Evolutionary conservation across 1,284 basidiomycete genomes (phyloP), one percentile per base, ranked within the genome.

Genomic region (Cryptococcus sp.): DNA sequence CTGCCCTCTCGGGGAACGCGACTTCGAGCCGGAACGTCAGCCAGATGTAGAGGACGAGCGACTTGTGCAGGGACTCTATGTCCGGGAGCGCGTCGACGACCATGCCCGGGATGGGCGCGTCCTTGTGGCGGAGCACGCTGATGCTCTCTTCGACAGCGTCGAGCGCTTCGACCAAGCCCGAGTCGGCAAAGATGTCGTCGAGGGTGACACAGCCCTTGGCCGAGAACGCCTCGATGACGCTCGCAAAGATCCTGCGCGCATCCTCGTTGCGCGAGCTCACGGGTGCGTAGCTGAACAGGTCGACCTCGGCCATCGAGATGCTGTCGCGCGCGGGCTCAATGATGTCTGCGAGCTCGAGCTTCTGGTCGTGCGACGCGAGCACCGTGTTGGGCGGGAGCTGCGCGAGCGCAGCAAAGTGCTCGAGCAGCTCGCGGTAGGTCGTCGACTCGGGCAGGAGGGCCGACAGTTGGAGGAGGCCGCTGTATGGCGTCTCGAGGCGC

Each of bases 21-120:
- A 92, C 80, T 0, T 85, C 82, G 49, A 86, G 82, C n/a, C 94
- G 85, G 75, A 85, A 87, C 21, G 82, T 82, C 56, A 96, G 81
- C 95, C 95, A 98, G 52, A 91, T 80, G 75, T 98, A 98, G 18
- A 89, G 66, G 16, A 88, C 85, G 24, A 94, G 72, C n/a, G 84
- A 78, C 65, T 88, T 87, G 77, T 98, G 94, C 53, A 93, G 77
- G 2, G 82, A 81, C 76, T 98, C 95, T 38, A 98, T 79, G n/a
- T 73, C 66, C 5, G 75, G 75, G 36, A 77, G 62, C 4, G 66
- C 64, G 7, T 61, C 49, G 46, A 74, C 64, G 43, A 70, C 61
- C 28, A 78, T 60, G 0, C 66, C 62, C 9, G 75, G 72, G 1
- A 65, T 62, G 33, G n/a, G 16, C 28, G 24, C 9, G n/a, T 49